A percentile compares a stretch with the other conserved stretches of the same genome.
Evolutionary conservation across 1,284 basidiomycete genomes (phyloP).

Genomic region (Tilletia walkeri): DNA sequence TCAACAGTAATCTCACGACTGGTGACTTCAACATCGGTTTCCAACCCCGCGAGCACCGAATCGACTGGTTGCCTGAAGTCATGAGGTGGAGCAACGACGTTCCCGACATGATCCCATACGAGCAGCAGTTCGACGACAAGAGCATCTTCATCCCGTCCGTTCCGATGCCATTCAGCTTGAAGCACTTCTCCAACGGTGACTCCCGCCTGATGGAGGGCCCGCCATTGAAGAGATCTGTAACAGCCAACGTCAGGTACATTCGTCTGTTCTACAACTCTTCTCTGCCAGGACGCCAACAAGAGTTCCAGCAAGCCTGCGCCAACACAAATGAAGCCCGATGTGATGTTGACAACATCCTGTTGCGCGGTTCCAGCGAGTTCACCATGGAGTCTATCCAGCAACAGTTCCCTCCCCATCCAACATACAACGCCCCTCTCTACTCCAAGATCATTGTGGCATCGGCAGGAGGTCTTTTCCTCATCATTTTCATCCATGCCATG

Average conservation of each 20-base stretch:
- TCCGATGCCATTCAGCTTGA: slow-evolving; percentile 37
- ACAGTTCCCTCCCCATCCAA: neutral
- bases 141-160: slow-evolving; percentile 32
- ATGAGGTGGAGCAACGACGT: slow-evolving; percentile 37
- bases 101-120: slow-evolving; percentile 30
- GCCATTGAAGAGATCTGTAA: slow-evolving; percentile 28
- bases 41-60: slow-evolving; percentile 39
- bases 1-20: slow-evolving; percentile 32
- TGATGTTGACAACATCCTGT: slow-evolving; percentile 42
- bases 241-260: slow-evolving; percentile 38
- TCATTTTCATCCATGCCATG: slow-evolving; percentile 37
- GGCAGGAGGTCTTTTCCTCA: slow-evolving; percentile 36
- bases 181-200: slow-evolving; percentile 44
- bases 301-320: slow-evolving; percentile 37
- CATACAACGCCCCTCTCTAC: slow-evolving; percentile 31
- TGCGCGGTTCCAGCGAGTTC: slow-evolving; percentile 42
- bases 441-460: slow-evolving; percentile 30
- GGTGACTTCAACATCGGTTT: slow-evolving; percentile 21
- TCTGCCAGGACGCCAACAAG: slow-evolving; percentile 30
- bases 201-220: slow-evolving; percentile 37
- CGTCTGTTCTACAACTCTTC: slow-evolving; percentile 52
- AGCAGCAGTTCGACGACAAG: slow-evolving; percentile 23
- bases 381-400: neutral
- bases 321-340: slow-evolving; percentile 27
- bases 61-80: slow-evolving; percentile 42